Conservation (phyloP, 2,329 filamentous ascomycete species). For the Fusarium liriodendri region DNA sequence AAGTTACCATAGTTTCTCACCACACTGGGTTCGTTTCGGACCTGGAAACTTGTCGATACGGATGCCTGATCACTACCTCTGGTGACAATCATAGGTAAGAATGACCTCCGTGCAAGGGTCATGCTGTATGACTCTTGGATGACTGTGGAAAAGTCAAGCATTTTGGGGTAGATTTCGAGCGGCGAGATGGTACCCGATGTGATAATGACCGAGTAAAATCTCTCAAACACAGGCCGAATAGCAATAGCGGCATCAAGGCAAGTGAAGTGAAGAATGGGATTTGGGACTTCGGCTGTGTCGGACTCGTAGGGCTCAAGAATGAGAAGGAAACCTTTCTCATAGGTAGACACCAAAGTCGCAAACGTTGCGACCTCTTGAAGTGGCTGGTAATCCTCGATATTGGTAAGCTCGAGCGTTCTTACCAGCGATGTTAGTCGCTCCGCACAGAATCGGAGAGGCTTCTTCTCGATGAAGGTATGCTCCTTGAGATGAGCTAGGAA, state of each 20-base stretch:
- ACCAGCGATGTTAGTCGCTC: constrained; percentile 95
- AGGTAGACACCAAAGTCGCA: constrained; percentile 94
- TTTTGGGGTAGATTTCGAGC: constrained; percentile 98
- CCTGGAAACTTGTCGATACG: constrained; percentile 93
- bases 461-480: constrained; percentile 97
- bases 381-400: constrained; percentile 97
- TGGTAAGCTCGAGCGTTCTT: constrained; percentile 92
- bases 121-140: constrained; percentile 98
- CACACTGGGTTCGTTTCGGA: constrained; percentile 95
- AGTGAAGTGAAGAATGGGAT: constrained; percentile 96
- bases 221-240: constrained; percentile 96
- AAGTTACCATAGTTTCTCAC: constrained; percentile 96
- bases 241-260: constrained; percentile 97
- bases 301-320: constrained; percentile 99
- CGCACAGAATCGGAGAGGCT: constrained; percentile 92
- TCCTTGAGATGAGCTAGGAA: constrained; percentile 95
- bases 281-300: constrained; percentile 93
- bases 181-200: constrained; percentile 98
- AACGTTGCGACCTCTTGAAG: constrained; percentile 98
- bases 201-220: constrained; percentile 98
- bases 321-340: constrained; percentile 94
- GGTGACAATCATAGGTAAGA: constrained; percentile 97
- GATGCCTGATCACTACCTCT: constrained; percentile 93
- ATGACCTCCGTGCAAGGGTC: constrained; percentile 94
- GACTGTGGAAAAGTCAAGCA: constrained; percentile 92